These are phyloP conservation scores for Tympanopsis confertula DNA, from an alignment of 2,329 filamentous ascomycete genomes.

Conservation along the genomic window DNA sequence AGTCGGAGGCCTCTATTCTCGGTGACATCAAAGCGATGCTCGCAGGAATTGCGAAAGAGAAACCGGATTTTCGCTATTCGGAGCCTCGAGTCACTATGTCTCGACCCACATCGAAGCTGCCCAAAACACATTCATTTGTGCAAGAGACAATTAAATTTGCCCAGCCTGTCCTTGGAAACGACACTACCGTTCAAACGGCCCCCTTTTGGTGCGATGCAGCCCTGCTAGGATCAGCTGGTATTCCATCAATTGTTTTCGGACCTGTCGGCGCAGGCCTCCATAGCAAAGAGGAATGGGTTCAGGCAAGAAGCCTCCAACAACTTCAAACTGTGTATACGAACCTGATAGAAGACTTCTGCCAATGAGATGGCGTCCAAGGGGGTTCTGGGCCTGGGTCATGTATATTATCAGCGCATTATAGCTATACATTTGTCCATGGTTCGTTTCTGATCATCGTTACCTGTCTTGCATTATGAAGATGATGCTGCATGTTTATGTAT, in stretches of 20 bases:
- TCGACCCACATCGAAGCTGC: constrained; percentile 28
- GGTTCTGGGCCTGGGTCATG: too few relatives aligned
- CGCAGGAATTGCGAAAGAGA: constrained; percentile 13
- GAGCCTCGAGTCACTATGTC: constrained; percentile 25
- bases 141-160: constrained; percentile 16
- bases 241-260: constrained; percentile 33
- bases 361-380: constrained; percentile 10
- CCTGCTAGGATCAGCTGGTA: constrained; percentile 27
- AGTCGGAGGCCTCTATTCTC: constrained; percentile 23
- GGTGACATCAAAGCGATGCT: constrained; percentile 25
- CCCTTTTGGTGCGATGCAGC: constrained; percentile 40
- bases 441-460: too few relatives aligned
- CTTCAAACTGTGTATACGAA: constrained; percentile 8
- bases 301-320: constrained; percentile 25
- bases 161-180: constrained; percentile 11
- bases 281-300: constrained; percentile 35
- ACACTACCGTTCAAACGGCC: constrained; percentile 14
- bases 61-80: constrained; percentile 23
- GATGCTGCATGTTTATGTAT: too few relatives aligned
- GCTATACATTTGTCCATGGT: too few relatives aligned
- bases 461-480: too few relatives aligned
- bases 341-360: neutral
- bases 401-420: too few relatives aligned
- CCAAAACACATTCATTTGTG: constrained; percentile 25
- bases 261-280: constrained; percentile 35